Percentiles rank a stretch among this genome's conserved stretches.
Evolutionary conservation across 495 filamentous ascomycete species (phyloP).

Genomic region (Talaromyces adpressus): DNA sequence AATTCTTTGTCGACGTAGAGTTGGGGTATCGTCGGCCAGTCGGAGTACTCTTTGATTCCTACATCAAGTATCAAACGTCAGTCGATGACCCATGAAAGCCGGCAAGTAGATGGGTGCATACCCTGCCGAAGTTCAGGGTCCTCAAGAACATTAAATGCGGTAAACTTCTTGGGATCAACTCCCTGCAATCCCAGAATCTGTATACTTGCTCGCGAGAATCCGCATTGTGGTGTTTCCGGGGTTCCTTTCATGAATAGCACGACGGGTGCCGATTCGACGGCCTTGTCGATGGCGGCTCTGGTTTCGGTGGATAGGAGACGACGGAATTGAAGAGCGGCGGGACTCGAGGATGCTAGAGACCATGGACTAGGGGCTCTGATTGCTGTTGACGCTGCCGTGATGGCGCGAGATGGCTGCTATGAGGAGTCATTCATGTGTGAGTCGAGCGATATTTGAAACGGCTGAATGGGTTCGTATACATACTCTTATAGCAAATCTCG

Average conservation of each 20-base stretch:
- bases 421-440: neutral
- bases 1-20: constrained; percentile 94
- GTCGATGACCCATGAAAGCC: neutral
- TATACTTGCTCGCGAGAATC: constrained; percentile 91
- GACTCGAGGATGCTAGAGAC: constrained; percentile 2
- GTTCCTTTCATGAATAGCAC: constrained; percentile 99
- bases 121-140: constrained; percentile 79
- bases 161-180: constrained; percentile 93
- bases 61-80: constrained; percentile 10
- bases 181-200: constrained; percentile 93
- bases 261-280: constrained; percentile 75
- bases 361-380: constrained; percentile 3
- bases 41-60: constrained; percentile 98
- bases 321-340: neutral
- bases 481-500: neutral
- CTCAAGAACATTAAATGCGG: constrained; percentile 94
- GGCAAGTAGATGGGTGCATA: constrained; percentile 30
- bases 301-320: constrained; percentile 63
- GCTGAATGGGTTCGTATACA: neutral
- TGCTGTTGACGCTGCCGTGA: neutral
- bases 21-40: constrained; percentile 98
- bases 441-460: neutral
- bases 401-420: neutral
- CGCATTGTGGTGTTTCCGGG: constrained; percentile 94
- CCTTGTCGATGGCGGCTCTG: constrained; percentile 75